Evolutionary conservation across 495 filamentous ascomycete species (phyloP).

Genomic region (Penicillium simplicissimum): DNA sequence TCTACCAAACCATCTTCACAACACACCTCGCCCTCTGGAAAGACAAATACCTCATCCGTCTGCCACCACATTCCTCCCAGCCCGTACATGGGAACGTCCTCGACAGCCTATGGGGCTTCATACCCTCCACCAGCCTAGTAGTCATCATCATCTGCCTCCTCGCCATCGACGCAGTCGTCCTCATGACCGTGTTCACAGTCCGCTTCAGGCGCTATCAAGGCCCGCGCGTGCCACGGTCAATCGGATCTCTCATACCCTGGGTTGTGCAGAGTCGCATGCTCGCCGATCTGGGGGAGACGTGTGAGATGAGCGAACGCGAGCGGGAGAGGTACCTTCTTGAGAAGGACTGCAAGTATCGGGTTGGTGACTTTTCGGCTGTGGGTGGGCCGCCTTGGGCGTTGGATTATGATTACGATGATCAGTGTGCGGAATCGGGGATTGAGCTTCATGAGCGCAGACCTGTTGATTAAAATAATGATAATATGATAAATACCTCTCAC

Average conservation of each 20-base stretch:
- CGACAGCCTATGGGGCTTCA: slow-evolving; percentile 16
- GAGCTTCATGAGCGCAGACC: not conserved
- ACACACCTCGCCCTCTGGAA: slow-evolving; percentile 20
- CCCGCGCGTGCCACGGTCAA: slow-evolving; percentile 22
- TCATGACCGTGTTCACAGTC: slow-evolving; percentile 21
- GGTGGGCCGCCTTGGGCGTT: not conserved
- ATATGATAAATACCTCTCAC: not conserved
- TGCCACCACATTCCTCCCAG: not conserved
- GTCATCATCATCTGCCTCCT: slow-evolving; percentile 25
- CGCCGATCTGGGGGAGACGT: slow-evolving; percentile 8
- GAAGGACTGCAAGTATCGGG: not conserved
- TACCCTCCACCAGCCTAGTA: slow-evolving; percentile 19
- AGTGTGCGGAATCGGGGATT: not conserved
- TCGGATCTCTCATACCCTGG: slow-evolving; percentile 30
- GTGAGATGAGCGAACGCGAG: slow-evolving; percentile 5
- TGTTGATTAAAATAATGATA: slow-evolving; percentile 2
- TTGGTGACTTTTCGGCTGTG: slow-evolving; percentile 1
- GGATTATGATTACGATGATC: slow-evolving; percentile 4
- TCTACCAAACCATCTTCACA: slow-evolving; percentile 25
- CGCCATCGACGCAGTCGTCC: slow-evolving; percentile 20
- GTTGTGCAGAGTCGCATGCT: slow-evolving; percentile 23
- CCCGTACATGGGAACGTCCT: slow-evolving; percentile 6
- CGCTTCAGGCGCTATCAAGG: slow-evolving; percentile 21
- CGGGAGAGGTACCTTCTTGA: slow-evolving; percentile 28
- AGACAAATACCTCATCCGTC: slow-evolving; percentile 13